phyloP scores from a whole-genome alignment of 352 stramenopile species.

The Globisporangium cystogenes region DNA sequence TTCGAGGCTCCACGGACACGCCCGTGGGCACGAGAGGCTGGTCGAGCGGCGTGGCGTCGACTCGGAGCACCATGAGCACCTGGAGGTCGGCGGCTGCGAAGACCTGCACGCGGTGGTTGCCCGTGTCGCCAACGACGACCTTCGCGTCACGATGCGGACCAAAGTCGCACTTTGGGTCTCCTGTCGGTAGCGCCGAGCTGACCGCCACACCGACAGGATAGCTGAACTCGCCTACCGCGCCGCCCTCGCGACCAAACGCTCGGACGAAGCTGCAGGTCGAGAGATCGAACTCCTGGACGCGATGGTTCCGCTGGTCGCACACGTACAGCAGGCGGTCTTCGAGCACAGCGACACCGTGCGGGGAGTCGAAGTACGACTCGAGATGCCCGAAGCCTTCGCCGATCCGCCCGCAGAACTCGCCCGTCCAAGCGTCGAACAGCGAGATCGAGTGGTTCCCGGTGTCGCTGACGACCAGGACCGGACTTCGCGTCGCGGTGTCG shows the following conservation, averaged over 20 bases:
- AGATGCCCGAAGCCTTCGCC: constrained; percentile 48
- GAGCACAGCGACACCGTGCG: constrained; percentile 42
- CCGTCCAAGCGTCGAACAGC: constrained; percentile 35
- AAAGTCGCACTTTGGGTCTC: constrained; percentile 38
- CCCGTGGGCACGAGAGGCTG: constrained; percentile 29
- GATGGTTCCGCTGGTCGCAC: constrained; percentile 66
- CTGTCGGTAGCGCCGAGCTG: constrained; percentile 23
- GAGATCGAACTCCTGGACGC: constrained; percentile 56
- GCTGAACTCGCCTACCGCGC: constrained; percentile 30
- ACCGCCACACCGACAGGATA: constrained; percentile 43
- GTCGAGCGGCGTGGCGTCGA: constrained; percentile 37
- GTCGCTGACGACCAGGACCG: constrained; percentile 41
- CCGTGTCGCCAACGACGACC: constrained; percentile 40
- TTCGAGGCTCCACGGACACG: constrained; percentile 38
- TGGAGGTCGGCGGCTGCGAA: constrained; percentile 19
- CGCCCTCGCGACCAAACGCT: constrained; percentile 28
- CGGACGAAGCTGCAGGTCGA: constrained; percentile 13
- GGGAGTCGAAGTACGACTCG: constrained; percentile 44
- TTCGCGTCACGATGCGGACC: constrained; percentile 40
- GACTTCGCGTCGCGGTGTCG: background rate
- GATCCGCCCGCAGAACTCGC: constrained; percentile 33
- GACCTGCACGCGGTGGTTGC: constrained; percentile 53
- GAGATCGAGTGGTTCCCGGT: constrained; percentile 57
- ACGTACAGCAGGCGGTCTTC: constrained; percentile 40
- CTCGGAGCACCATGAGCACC: constrained; percentile 26